Base-by-base conservation (phyloP, 768 basidiomycete genomes). In the Rhizopogon vesiculosus region DNA sequence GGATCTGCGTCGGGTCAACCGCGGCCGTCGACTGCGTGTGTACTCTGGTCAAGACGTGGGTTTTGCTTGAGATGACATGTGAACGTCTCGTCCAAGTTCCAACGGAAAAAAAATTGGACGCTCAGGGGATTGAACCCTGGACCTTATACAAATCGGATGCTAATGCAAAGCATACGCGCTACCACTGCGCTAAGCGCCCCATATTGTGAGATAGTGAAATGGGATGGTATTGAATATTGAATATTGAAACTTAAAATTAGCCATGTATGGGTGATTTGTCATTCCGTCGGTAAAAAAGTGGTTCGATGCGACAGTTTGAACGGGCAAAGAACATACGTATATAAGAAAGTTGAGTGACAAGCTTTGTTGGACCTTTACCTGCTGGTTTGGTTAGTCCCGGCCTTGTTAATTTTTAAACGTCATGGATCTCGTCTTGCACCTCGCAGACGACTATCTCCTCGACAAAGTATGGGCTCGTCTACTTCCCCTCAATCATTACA, bases 371-470 rank as follows among this genome's bases (percentile, higher is more conserved):
- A n/a, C 22, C 16, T 45, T 35, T 33, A 38, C 42, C 28, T 38
- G 19, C 45, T 50, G 8, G 18, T 19, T 33, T 33, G 53, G 38
- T 44, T 16, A 46, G 39, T 33, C 8, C 31, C 9, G 31, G 8
- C 2, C 10, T 48, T 33, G 29, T 22, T 35, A 25, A 25, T 25
- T 49, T 18, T 35, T 41, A 16, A n/a, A 15, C 39, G 40, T 38
- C 57, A 98, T 98, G 95, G 95, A 98, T 76, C 68, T 91, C 68
- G 74, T 94, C n/a, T 83, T 98, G 48, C 56, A 76, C 59, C 45
- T 86, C 59, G 77, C 78, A 42, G 93, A 98, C 74, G 79, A 86
- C 33, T 79, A 78, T 65, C 28, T 89, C 45, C 77, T 97, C 61
- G 95, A 98, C 82, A 74, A 72, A 45, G 69, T 86, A n/a, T 98